These are phyloP conservation scores for Litchi chinensis DNA, from an alignment of 345 rosid genomes.

Conservation along the genomic window DNA sequence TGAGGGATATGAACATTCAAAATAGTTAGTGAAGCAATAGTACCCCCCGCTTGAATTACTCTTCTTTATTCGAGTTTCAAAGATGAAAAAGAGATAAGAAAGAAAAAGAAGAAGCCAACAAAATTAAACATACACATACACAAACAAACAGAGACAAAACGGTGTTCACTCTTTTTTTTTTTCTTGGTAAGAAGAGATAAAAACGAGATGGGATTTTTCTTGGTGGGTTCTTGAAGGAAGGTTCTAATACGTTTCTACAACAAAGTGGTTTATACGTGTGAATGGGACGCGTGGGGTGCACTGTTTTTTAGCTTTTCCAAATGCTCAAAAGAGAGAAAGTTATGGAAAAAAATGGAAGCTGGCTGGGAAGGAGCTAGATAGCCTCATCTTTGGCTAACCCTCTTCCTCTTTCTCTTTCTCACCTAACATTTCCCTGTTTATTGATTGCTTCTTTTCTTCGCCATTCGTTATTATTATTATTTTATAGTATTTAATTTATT, in stretches of 20 bases:
- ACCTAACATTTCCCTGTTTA: slow-evolving; percentile 11
- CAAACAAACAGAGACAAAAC: neutral
- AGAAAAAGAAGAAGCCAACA: neutral
- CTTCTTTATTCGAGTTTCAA: slow-evolving; percentile 6
- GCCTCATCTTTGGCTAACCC: neutral
- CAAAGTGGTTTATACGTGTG: neutral
- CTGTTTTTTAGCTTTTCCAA: neutral
- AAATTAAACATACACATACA: too few relatives aligned
- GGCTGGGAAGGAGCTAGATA: too few relatives aligned
- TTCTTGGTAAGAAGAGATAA: neutral
- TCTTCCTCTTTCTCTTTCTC: neutral
- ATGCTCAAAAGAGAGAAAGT: neutral
- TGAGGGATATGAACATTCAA: neutral
- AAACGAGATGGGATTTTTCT: slow-evolving; percentile 12
- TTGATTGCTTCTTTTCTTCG: slow-evolving; percentile 19
- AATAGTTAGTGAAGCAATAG: neutral
- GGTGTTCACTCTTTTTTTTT: neutral
- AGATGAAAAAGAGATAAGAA: neutral
- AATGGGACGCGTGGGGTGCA: slow-evolving; percentile 12
- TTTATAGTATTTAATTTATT: neutral
- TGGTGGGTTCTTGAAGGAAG: slow-evolving; percentile 33
- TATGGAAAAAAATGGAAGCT: neutral
- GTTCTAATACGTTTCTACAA: slow-evolving; percentile 29
- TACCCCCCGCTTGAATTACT: neutral
- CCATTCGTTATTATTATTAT: neutral